phyloP scores from a whole-genome alignment of 345 rosid genomes.

The Reutealis trisperma region DNA sequence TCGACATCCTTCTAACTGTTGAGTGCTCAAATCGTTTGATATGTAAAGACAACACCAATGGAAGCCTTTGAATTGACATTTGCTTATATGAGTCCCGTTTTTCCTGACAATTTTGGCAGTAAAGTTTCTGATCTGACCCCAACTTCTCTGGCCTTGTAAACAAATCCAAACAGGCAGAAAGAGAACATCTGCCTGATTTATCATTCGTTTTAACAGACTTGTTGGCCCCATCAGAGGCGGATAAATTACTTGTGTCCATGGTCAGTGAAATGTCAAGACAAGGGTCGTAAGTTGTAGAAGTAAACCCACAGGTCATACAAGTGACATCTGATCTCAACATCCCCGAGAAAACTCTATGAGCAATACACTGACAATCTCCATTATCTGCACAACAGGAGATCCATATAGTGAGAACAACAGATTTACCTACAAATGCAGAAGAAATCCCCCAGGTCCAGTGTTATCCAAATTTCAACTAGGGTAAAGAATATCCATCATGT shows the following conservation, averaged over 20 bases:
- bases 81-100: conserved; percentile 29
- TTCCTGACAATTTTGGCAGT: conserved; percentile 32
- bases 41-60: conserved; percentile 35
- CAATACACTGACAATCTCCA: conserved; percentile 33
- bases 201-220: conserved; percentile 23
- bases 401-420: not conserved
- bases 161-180: conserved; percentile 31
- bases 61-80: conserved; percentile 30
- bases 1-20: conserved; percentile 16
- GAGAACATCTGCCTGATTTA: conserved; percentile 18
- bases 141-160: conserved; percentile 37
- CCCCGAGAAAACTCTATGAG: conserved; percentile 35
- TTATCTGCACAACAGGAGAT: conserved; percentile 22
- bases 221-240: conserved; percentile 8
- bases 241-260: conserved; percentile 15
- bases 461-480: not conserved
- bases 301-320: conserved; percentile 36
- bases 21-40: conserved; percentile 36
- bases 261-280: conserved; percentile 33
- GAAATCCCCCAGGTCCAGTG: not conserved
- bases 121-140: conserved; percentile 32
- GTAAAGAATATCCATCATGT: not conserved
- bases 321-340: conserved; percentile 35
- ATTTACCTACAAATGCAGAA: not conserved
- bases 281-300: conserved; percentile 36